Percentiles rank a stretch among this genome's conserved stretches.
Conservation (phyloP, 345 rosid species). For the Gossypium australe region DNA sequence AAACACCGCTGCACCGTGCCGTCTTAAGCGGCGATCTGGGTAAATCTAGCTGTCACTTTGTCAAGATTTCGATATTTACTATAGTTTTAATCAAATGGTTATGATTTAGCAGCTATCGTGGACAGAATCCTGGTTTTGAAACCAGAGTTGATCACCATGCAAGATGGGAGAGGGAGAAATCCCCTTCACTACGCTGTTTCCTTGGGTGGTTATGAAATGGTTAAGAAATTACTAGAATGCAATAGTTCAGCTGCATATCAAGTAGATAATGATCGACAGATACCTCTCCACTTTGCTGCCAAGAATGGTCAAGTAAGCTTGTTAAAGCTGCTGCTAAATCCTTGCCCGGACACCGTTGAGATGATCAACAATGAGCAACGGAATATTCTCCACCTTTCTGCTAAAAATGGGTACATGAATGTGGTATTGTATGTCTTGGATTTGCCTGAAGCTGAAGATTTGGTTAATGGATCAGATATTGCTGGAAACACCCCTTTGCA, state of each 20-base stretch:
- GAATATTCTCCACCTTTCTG: constrained; percentile 1
- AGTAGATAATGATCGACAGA: neutral
- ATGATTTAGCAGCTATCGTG: neutral
- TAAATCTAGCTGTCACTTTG: neutral
- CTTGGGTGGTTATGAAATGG: neutral
- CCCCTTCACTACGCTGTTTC: constrained; percentile 13
- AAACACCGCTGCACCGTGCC: constrained; percentile 4
- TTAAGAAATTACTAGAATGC: neutral
- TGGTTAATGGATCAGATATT: neutral
- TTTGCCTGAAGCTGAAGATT: constrained; percentile 7
- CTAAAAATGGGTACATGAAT: neutral
- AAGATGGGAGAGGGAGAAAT: neutral
- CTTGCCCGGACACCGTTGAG: constrained; percentile 5
- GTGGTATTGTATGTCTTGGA: neutral
- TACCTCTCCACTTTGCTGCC: constrained; percentile 2
- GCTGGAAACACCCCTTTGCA: constrained; percentile 7
- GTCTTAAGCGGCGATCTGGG: neutral
- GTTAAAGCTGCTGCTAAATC: neutral
- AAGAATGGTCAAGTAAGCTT: neutral
- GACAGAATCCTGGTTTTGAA: neutral
- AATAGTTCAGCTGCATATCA: constrained; percentile 6
- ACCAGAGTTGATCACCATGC: neutral
- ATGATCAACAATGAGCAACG: neutral
- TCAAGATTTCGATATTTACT: neutral
- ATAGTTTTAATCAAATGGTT: neutral